Conservation (phyloP, 495 filamentous ascomycete genomes). For the Aspergillus kassunensis region DNA sequence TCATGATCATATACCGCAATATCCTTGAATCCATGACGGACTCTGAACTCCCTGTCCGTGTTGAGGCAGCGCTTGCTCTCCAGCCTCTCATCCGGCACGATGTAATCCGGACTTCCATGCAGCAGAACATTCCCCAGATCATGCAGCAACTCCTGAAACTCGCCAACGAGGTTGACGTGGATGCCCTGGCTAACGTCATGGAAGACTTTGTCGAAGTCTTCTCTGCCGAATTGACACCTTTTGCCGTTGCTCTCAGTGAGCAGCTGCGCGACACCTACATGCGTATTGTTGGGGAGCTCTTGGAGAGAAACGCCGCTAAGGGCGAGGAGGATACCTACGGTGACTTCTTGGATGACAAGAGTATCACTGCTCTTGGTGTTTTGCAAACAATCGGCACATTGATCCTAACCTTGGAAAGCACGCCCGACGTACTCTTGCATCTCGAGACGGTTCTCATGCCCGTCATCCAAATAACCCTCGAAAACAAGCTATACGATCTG, state of each 20-base stretch:
- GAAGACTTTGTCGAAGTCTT: slow-evolving; percentile 99
- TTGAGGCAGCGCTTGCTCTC: slow-evolving; percentile 89
- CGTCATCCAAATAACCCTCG: slow-evolving; percentile 89
- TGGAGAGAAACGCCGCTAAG: slow-evolving; percentile 74
- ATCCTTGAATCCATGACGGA: slow-evolving; percentile 98
- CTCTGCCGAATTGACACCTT: slow-evolving; percentile 89
- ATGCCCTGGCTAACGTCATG: slow-evolving; percentile 97
- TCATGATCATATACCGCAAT: slow-evolving; percentile 92
- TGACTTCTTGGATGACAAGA: slow-evolving; percentile 96
- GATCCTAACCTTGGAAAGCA: slow-evolving; percentile 94
- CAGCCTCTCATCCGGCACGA: slow-evolving; percentile 96
- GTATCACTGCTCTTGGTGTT: slow-evolving; percentile 93
- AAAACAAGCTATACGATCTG: slow-evolving; percentile 95
- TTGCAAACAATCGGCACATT: slow-evolving; percentile 96
- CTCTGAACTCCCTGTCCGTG: slow-evolving; percentile 81
- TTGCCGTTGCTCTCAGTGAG: slow-evolving; percentile 95
- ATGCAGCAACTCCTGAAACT: slow-evolving; percentile 98
- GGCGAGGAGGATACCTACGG: slow-evolving; percentile 75
- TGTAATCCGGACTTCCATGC: slow-evolving; percentile 88
- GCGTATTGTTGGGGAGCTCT: slow-evolving; percentile 83
- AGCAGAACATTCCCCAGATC: slow-evolving; percentile 97
- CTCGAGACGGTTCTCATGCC: slow-evolving; percentile 96
- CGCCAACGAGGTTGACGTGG: slow-evolving; percentile 92
- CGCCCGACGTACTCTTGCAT: slow-evolving; percentile 87
- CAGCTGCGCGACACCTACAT: slow-evolving; percentile 96